These are phyloP conservation scores for Stentor coeruleus DNA, from an alignment of 73 alveolate genomes.

Conservation along the genomic window DNA sequence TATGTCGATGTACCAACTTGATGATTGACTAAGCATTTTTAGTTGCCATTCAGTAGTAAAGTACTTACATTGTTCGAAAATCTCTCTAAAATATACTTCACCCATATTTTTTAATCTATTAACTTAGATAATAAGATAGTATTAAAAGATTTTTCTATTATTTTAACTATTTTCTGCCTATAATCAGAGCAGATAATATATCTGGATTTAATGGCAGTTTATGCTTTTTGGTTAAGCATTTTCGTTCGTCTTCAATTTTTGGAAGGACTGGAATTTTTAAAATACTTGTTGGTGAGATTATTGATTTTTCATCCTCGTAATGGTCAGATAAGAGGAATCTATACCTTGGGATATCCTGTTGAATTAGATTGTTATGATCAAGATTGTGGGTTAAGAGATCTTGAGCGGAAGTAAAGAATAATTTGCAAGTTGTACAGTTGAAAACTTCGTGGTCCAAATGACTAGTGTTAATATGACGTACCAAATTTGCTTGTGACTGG, in stretches of 20 bases:
- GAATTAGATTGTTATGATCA: no score
- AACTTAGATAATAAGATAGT: no score
- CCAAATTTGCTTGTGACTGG: not conserved
- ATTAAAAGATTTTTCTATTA: no score
- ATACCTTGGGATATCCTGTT: no score
- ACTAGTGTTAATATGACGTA: not conserved
- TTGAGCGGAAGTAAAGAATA: not conserved
- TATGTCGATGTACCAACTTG: not conserved
- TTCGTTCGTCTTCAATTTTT: not conserved
- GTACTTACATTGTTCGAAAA: not conserved
- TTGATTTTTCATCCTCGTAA: not conserved
- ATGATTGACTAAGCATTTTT: not conserved
- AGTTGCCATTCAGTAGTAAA: not conserved
- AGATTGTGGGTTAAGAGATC: not conserved
- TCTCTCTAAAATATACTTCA: no score
- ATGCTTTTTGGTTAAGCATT: not conserved
- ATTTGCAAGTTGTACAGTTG: not conserved
- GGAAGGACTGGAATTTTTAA: not conserved
- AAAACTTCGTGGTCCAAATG: not conserved
- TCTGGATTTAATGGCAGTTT: not conserved
- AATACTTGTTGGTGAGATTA: not conserved
- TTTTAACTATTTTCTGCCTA: no score
- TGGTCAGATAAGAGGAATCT: not conserved
- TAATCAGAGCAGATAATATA: no score
- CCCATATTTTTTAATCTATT: no score